Conservation (phyloP, 768 basidiomycete species). For the Hydnomerulius pinastri region DNA sequence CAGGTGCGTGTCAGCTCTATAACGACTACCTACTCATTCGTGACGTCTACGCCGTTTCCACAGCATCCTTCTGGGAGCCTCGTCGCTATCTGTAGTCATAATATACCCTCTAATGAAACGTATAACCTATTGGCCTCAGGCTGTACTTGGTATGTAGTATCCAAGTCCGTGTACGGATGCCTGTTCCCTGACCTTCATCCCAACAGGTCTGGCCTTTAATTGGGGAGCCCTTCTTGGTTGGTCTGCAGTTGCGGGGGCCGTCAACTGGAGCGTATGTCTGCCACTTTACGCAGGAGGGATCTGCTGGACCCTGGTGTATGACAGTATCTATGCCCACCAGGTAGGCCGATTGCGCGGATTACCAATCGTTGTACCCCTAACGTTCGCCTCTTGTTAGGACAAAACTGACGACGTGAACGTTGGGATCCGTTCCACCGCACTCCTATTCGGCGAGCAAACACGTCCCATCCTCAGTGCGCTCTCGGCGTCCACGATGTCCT, state of each 20-base stretch:
- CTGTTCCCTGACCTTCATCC: background rate
- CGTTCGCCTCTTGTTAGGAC: constrained; percentile 56
- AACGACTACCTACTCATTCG: background rate
- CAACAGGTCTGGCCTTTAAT: constrained; percentile 87
- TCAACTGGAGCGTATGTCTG: constrained; percentile 79
- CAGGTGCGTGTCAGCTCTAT: constrained; percentile 53
- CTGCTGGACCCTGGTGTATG: constrained; percentile 95
- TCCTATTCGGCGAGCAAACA: constrained; percentile 81
- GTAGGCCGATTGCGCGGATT: constrained; percentile 38
- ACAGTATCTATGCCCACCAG: constrained; percentile 98
- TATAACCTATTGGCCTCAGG: constrained; percentile 95
- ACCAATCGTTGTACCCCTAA: background rate
- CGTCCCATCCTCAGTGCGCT: constrained; percentile 75
- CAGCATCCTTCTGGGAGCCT: constrained; percentile 90
- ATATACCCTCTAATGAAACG: constrained; percentile 98
- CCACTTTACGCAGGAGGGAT: constrained; percentile 90
- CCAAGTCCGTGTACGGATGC: background rate
- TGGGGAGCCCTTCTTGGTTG: constrained; percentile 97
- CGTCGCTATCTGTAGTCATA: constrained; percentile 84
- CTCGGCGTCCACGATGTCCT: constrained; percentile 69
- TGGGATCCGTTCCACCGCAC: constrained; percentile 92
- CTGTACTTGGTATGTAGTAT: constrained; percentile 73
- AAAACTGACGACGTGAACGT: constrained; percentile 86
- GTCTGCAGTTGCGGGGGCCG: constrained; percentile 85
- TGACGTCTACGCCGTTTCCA: background rate